Evolutionary conservation across 352 stramenopile species (phyloP).

Genomic region (Phytophthora tentaculata): DNA sequence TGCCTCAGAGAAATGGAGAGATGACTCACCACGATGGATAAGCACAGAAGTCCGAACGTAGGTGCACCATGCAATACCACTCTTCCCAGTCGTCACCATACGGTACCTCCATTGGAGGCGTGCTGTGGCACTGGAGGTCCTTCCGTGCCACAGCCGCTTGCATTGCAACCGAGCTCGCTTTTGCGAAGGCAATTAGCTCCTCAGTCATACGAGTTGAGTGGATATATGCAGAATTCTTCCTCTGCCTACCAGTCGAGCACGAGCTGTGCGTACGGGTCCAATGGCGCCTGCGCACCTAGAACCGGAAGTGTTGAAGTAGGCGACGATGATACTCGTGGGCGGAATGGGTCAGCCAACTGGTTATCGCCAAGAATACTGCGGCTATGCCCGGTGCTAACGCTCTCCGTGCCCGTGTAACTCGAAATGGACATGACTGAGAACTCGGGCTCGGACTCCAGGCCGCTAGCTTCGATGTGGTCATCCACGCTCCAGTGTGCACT

Average conservation of each 20-base stretch:
- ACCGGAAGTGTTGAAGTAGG: constrained; percentile 16
- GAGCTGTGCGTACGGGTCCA: constrained; percentile 20
- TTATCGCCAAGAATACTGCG: constrained; percentile 15
- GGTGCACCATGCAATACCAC: no score
- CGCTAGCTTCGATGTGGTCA: constrained; percentile 24
- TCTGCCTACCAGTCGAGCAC: constrained; percentile 31
- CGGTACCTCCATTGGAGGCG: no score
- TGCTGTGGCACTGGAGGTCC: no score
- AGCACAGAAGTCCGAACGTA: no score
- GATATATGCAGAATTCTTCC: neutral
- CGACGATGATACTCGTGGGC: constrained; percentile 20
- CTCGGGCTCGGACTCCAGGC: constrained; percentile 19
- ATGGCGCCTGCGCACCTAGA: constrained; percentile 12
- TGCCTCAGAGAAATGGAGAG: no score
- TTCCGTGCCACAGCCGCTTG: neutral
- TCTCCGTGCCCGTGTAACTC: constrained; percentile 16
- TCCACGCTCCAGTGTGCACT: constrained; percentile 29
- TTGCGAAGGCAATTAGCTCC: neutral
- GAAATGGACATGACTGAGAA: constrained; percentile 12
- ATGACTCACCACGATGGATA: no score
- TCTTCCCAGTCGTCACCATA: no score
- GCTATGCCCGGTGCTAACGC: constrained; percentile 12
- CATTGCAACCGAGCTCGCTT: neutral
- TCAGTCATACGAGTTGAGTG: constrained; percentile 15
- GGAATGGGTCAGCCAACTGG: constrained; percentile 25